Base-by-base conservation (phyloP, 108 stramenopile species). In the Bacterosira constricta region DNA sequence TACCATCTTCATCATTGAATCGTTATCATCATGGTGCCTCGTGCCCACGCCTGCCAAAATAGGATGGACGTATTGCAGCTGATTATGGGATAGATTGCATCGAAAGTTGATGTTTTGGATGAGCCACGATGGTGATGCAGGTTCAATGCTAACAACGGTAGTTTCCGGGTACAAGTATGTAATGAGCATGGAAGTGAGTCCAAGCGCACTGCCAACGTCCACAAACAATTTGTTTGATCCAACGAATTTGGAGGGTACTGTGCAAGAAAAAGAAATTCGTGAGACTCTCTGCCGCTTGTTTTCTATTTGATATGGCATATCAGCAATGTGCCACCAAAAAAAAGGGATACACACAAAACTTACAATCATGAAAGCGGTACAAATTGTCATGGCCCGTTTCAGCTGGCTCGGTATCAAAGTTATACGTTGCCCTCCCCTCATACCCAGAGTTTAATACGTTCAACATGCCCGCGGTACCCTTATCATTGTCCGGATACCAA, bases 111-210 rank as follows among this genome's bases (percentile, higher is more conserved):
- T 31, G 58, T 89, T 75, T 77, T 92, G 91, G 23, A 92, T 61
- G 27, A 92, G 71, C 91, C 91, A 92, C 34, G 84, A 88, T 31
- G 91, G 91, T 10, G 80, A 69, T 15, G 91, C 91, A 13, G 88
- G 88, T 66, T 92, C 91, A 20, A 92, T 79, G n/a, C 83, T 71
- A 15, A 89, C 86, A 63, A 89, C 67, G 20, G 82, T 80, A 9
- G 91, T 89, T 20, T 68, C 84, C 1, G 91, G 91, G 63, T 92
- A 92, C 5, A 78, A 42, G 6, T 70, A 66, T 11, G 84, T 54
- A 4, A 92, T 53, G 18, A 84, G 79, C 79, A 92, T 67, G 39
- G 85, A 62, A 7, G 91, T 89, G 25, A 88, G 59, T n/a, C 91
- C 91, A 15, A 88, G 64, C 26, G 87, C 84, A 34, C 78, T 77